These are phyloP conservation scores for Solanum dulcamara DNA, from an alignment of 257 asterid species.

Conservation along the genomic window DNA sequence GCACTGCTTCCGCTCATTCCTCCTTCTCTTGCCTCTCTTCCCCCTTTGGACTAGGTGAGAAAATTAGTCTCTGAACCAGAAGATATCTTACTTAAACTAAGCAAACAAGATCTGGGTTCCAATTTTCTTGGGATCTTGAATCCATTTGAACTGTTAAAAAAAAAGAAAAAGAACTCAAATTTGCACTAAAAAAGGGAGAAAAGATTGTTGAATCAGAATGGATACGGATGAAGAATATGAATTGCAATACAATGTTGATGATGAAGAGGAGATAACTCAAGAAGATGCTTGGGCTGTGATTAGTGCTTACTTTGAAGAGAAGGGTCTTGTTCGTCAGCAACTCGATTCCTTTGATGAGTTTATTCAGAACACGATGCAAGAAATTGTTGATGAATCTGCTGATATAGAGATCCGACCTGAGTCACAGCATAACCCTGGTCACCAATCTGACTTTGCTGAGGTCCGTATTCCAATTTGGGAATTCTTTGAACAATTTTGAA, in stretches of 20 bases:
- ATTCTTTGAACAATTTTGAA: neutral
- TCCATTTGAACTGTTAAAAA: neutral
- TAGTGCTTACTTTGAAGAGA: constrained; percentile 93
- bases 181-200: neutral
- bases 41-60: neutral
- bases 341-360: constrained; percentile 95
- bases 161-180: neutral
- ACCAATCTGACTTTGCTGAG: constrained; percentile 89
- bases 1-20: neutral
- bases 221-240: constrained; percentile 58
- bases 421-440: constrained; percentile 90
- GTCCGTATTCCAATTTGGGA: constrained; percentile 14
- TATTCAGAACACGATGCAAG: constrained; percentile 96
- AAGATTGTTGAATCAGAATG: constrained; percentile 12
- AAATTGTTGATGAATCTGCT: constrained; percentile 86
- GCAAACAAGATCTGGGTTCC: neutral
- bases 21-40: neutral
- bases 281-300: constrained; percentile 99
- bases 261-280: constrained; percentile 76
- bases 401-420: constrained; percentile 97
- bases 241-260: constrained; percentile 31
- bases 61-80: neutral
- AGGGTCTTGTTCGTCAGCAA: constrained; percentile 93
- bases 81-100: neutral
- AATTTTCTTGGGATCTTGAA: neutral